Conservation (phyloP, 495 filamentous ascomycete species). For the Penicillium manginii region DNA sequence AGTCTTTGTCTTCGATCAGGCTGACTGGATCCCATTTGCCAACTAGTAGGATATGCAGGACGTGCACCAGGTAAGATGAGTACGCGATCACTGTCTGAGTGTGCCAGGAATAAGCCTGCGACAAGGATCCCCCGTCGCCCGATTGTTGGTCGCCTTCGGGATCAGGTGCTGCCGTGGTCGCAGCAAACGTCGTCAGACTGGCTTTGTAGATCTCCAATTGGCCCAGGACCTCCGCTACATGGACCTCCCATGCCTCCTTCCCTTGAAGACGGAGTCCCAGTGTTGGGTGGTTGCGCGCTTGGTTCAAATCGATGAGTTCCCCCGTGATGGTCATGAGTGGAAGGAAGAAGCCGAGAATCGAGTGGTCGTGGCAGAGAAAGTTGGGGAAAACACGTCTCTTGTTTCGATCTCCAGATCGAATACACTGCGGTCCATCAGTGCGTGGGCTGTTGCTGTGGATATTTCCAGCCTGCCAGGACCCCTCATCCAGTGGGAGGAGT, state of each 20-base stretch:
- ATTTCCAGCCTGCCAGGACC: conserved; percentile 85
- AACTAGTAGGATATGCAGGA: conserved; percentile 79
- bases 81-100: conserved; percentile 90
- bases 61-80: conserved; percentile 84
- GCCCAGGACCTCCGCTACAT: conserved; percentile 73
- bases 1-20: conserved; percentile 82
- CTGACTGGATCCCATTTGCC: conserved; percentile 90
- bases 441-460: conserved; percentile 62
- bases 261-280: conserved; percentile 79
- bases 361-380: conserved; percentile 85
- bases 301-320: conserved; percentile 88
- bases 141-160: conserved; percentile 25
- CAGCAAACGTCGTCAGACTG: conserved; percentile 79
- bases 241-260: conserved; percentile 77
- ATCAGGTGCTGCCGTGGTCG: conserved; percentile 45
- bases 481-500: conserved; percentile 85
- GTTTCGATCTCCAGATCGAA: conserved; percentile 48
- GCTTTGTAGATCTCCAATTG: conserved; percentile 82
- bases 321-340: conserved; percentile 95
- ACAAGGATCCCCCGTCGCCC: conserved; percentile 43
- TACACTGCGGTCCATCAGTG: conserved; percentile 52
- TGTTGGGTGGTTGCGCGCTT: conserved; percentile 85
- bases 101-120: conserved; percentile 62
- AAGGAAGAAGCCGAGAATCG: conserved; percentile 90
- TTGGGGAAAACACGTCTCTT: conserved; percentile 69